Conservation (phyloP, 306 rosid genomes). For the Fragaria vesca region DNA sequence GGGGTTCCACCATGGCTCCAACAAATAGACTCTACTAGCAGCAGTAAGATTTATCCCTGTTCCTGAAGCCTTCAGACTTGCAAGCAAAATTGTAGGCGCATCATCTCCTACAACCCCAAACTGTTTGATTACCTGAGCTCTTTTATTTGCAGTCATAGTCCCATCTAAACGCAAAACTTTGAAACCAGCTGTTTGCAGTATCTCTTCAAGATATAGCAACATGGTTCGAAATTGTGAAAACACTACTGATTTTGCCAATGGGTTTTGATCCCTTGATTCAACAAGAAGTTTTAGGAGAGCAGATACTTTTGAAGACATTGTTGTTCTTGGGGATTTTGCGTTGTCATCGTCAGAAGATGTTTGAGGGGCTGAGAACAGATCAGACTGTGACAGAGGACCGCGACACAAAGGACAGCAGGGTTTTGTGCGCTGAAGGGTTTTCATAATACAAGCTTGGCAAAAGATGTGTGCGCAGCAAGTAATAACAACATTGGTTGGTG, state of each 20-base stretch:
- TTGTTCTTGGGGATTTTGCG: conserved; percentile 15
- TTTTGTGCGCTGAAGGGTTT: conserved; percentile 41
- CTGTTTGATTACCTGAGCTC: conserved; percentile 55
- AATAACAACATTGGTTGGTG: conserved; percentile 56
- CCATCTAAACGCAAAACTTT: conserved; percentile 68
- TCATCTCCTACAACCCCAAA: conserved; percentile 39
- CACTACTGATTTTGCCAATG: conserved; percentile 63
- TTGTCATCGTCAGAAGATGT: conserved; percentile 35
- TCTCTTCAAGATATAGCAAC: conserved; percentile 55
- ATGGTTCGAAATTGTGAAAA: conserved; percentile 79
- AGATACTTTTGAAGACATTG: conserved; percentile 52
- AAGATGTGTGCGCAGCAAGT: conserved; percentile 77
- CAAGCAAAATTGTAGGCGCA: conserved; percentile 60
- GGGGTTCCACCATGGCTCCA: conserved; percentile 97
- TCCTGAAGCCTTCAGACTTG: conserved; percentile 77
- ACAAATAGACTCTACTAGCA: conserved; percentile 68
- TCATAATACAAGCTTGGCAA: conserved; percentile 69
- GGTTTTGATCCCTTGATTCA: conserved; percentile 47
- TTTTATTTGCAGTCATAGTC: conserved; percentile 62
- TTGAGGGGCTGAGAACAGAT: conserved; percentile 71
- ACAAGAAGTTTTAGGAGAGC: conserved; percentile 61
- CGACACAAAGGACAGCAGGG: conserved; percentile 81
- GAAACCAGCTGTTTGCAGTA: conserved; percentile 69
- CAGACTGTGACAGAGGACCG: conserved; percentile 43
- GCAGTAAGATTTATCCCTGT: conserved; percentile 78